Percentiles rank a stretch among this genome's conserved stretches.
Conservation (phyloP, 139 green algal genomes). For the Raphidocelis subcapitata region DNA sequence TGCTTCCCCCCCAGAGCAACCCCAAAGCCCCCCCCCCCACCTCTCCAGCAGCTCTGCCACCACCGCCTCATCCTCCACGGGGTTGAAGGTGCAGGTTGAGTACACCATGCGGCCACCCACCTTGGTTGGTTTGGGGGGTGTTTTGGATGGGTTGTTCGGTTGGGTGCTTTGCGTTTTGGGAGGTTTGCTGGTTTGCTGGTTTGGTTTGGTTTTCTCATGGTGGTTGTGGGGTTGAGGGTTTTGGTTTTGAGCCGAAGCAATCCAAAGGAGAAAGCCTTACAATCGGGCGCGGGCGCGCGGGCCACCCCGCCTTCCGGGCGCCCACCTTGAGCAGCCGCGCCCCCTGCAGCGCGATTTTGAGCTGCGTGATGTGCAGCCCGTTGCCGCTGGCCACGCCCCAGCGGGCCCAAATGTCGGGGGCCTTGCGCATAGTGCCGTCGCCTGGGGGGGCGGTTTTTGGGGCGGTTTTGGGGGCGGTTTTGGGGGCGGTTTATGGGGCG, state of each 20-base stretch:
- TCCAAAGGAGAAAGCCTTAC: no score
- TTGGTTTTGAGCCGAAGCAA: no score
- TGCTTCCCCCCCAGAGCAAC: not conserved
- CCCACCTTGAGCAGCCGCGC: constrained; percentile 78
- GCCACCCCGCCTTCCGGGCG: no score
- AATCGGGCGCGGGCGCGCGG: no score
- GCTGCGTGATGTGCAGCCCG: constrained; percentile 90
- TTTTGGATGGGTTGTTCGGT: not conserved
- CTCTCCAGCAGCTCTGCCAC: constrained; percentile 82
- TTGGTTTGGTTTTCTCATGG: no score
- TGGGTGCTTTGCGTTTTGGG: no score
- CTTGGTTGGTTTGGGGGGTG: constrained; percentile 12
- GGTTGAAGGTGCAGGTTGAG: constrained; percentile 98
- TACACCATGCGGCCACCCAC: constrained; percentile 96
- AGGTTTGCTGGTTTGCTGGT: no score
- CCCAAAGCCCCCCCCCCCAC: no score
- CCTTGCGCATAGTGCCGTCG: constrained; percentile 97
- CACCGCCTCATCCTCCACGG: constrained; percentile 98
- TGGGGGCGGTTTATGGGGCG: no score
- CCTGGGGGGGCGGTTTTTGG: constrained; percentile 40
- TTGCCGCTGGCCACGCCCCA: constrained; percentile 81
- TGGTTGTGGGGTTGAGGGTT: no score
- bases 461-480: no score
- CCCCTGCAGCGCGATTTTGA: constrained; percentile 85
- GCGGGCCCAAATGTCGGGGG: constrained; percentile 93